Evolutionary conservation across 2,329 filamentous ascomycete genomes (phyloP), one percentile per base, ranked within the genome.

Genomic region (Ceratocystis cubensis): DNA sequence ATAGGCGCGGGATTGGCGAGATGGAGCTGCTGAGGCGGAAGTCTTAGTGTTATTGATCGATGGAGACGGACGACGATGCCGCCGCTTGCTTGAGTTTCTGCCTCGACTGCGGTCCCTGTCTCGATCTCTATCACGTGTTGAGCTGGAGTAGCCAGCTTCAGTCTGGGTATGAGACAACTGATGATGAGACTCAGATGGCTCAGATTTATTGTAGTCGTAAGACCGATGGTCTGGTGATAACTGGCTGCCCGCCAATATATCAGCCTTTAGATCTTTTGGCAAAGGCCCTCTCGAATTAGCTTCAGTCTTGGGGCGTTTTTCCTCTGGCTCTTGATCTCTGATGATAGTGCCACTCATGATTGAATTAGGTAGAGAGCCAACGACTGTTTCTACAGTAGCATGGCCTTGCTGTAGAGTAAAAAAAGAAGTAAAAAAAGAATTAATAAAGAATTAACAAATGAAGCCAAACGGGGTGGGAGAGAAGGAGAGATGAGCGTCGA

Each of bases 41-140:
- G 56, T 44, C 33, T 15, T 56, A 1, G 46, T 46, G 2, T 65
- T 22, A 30, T 45, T 48, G 57, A 20, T 48, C 3, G 64, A 44
- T 17, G 44, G 57, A n/a, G 64, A 65, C 10, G 15, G 56, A 30
- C 57, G 64, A 57, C 64, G 56, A 41, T 66, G 61, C 6, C 46
- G 17, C 25, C 30, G 22, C 53, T 37, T 65, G 45, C 63, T 63
- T 10, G 66, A 64, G 41, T 67, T 20, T 57, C 48, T 63, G 4
- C 46, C 65, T 17, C 44, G 28, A n/a, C 63, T 46, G 6, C 48
- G 44, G 41, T 66, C 61, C 59, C 61, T 53, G 33, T 66, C 48
- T n/a, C 65, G 48, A 41, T 63, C 44, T 30, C 48, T 46, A n/a
- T 48, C 48, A 7, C 57, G 37, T 22, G 41, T 45, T 46, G 61